Evolutionary conservation across 2,329 filamentous ascomycete genomes (phyloP), one percentile per base, ranked within the genome.

Genomic region (Sordariomycetes sp.): DNA sequence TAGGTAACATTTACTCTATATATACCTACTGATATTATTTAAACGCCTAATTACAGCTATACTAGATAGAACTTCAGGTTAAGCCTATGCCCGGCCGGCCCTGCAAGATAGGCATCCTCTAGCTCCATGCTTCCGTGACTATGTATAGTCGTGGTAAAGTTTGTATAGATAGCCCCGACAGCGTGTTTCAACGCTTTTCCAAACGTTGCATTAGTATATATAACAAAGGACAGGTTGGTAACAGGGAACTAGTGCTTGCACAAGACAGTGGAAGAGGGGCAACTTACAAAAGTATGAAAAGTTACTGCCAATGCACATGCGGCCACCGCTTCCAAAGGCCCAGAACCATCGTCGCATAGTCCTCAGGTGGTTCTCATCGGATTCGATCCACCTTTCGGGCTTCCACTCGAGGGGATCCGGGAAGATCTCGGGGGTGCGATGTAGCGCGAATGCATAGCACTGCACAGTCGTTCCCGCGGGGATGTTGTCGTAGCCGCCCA

Each of bases 171-270:
- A 18, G 46, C 46, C 16, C n/a, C 46, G 16, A 51, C n/a, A 5
- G 86, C 80, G 52, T 87, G 75, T 70, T 91, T 91, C 73, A 91
- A 89, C 62, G 89, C 87, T 87, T n/a, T n/a, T n/a, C n/a, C n/a
- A n/a, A n/a, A n/a, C n/a, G n/a, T n/a, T n/a, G n/a, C n/a, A n/a
- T n/a, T n/a, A n/a, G n/a, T n/a, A n/a, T n/a, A n/a, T n/a, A n/a
- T n/a, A n/a, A n/a, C n/a, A n/a, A n/a, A n/a, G n/a, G n/a, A n/a
- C n/a, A n/a, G n/a, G n/a, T n/a, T n/a, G n/a, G n/a, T n/a, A n/a
- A n/a, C n/a, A n/a, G n/a, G n/a, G n/a, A n/a, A n/a, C n/a, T n/a
- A n/a, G n/a, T n/a, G n/a, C n/a, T n/a, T n/a, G 64, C 65, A 64
- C 57, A 63, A 14, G 43, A 62, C 61, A 22, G 53, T 24, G 18